phyloP scores from a whole-genome alignment of 2,329 filamentous ascomycete species.

The Fusarium veterinarium region DNA sequence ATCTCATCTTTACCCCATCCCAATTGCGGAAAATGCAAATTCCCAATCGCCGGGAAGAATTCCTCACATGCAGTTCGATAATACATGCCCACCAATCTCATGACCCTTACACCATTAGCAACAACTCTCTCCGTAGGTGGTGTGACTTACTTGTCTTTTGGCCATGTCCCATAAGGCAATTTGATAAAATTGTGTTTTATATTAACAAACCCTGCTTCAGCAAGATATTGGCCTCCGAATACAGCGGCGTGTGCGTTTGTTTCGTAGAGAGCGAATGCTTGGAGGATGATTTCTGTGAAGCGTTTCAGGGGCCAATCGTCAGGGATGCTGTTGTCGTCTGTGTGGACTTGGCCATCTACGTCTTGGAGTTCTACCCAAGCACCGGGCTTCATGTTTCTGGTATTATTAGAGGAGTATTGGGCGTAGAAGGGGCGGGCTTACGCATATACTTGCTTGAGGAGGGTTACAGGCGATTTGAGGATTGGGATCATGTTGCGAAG shows the following conservation, averaged over 20 bases:
- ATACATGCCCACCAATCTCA: constrained; percentile 55
- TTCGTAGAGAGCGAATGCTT: constrained; percentile 53
- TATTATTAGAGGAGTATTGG: neutral
- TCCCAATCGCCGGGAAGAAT: constrained; percentile 55
- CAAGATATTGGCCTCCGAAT: constrained; percentile 51
- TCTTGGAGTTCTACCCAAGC: constrained; percentile 61
- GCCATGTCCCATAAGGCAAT: constrained; percentile 60
- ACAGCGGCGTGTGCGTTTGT: constrained; percentile 54
- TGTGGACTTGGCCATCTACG: constrained; percentile 54
- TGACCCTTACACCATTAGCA: constrained; percentile 41
- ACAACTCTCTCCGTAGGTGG: fast-evolving
- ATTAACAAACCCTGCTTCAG: constrained; percentile 54
- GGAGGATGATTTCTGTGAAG: constrained; percentile 50
- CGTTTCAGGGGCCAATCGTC: constrained; percentile 49
- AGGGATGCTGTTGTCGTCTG: constrained; percentile 51
- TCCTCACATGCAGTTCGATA: constrained; percentile 56
- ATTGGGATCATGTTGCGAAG: constrained; percentile 64
- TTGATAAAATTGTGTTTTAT: constrained; percentile 54
- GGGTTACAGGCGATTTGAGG: constrained; percentile 47
- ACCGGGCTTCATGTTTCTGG: constrained; percentile 55
- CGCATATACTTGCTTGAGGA: constrained; percentile 48
- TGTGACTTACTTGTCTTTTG: constrained; percentile 53
- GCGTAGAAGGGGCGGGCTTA: neutral
- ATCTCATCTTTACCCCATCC: constrained; percentile 51
- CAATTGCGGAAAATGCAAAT: constrained; percentile 53